These are phyloP conservation scores for Hordeum vulgare DNA, from an alignment of 176 grass and related monocot species.

Conservation along the genomic window DNA sequence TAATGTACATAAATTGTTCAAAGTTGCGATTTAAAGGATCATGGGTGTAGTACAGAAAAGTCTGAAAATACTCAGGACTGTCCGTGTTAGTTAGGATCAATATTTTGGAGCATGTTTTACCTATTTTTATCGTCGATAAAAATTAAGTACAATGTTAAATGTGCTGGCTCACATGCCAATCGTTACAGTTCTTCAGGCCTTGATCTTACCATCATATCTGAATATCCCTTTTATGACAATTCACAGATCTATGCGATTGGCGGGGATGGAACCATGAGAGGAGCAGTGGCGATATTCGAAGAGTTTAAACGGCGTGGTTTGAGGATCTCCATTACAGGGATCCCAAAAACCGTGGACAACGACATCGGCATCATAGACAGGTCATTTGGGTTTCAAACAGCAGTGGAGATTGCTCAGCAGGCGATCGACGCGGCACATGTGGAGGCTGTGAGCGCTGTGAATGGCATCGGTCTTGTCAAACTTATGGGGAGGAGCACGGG, in stretches of 20 bases:
- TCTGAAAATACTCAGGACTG: background rate
- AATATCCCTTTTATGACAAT: background rate
- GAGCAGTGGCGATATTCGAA: slow-evolving; percentile 58
- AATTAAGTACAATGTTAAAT: background rate
- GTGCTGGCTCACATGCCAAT: background rate
- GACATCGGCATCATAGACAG: slow-evolving; percentile 98
- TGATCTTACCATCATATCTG: background rate
- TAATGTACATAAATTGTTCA: background rate
- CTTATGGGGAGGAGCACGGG: slow-evolving; percentile 96
- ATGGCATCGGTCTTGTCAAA: slow-evolving; percentile 85
- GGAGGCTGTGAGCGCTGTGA: slow-evolving; percentile 82
- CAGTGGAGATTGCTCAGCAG: slow-evolving; percentile 78
- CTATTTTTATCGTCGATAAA: background rate
- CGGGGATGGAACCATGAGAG: slow-evolving; percentile 88
- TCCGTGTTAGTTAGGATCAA: background rate
- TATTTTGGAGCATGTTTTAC: background rate
- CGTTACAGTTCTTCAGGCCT: background rate
- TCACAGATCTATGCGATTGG: slow-evolving; percentile 70
- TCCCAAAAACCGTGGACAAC: slow-evolving; percentile 88
- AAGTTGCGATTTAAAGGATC: background rate
- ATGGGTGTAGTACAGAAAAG: background rate
- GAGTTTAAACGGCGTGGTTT: slow-evolving; percentile 61
- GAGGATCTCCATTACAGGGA: slow-evolving; percentile 67
- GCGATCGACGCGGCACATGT: slow-evolving; percentile 75
- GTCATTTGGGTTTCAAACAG: slow-evolving; percentile 91